A percentile compares a stretch with the other conserved stretches of the same genome.
Evolutionary conservation across 345 rosid genomes (phyloP).

Genomic region (Corchorus capsularis): DNA sequence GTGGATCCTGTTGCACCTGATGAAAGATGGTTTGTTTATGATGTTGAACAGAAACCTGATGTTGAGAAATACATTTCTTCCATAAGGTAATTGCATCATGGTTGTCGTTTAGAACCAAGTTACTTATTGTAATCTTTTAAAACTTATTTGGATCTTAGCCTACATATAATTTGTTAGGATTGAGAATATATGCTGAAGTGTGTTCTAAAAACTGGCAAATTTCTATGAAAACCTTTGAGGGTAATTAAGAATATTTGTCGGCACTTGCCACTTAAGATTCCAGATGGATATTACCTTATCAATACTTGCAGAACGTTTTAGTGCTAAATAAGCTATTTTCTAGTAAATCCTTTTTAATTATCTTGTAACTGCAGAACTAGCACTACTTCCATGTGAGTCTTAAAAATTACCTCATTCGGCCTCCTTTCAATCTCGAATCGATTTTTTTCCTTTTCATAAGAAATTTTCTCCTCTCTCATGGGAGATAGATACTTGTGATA

Average conservation of each 20-base stretch:
- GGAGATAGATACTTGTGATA: neutral
- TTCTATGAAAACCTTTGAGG: neutral
- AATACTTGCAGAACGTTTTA: neutral
- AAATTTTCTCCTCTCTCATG: neutral
- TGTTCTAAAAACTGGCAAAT: neutral
- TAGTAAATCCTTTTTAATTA: neutral
- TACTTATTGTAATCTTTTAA: neutral
- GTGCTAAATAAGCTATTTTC: neutral
- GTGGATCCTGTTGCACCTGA: slow-evolving; percentile 31
- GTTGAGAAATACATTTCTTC: slow-evolving; percentile 60
- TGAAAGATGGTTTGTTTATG: slow-evolving; percentile 69
- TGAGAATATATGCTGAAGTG: slow-evolving; percentile 2
- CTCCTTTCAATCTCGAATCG: neutral
- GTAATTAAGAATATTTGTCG: neutral
- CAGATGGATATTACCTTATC: neutral
- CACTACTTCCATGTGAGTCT: neutral
- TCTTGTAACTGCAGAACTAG: neutral
- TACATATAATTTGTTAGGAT: no score
- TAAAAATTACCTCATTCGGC: neutral
- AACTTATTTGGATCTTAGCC: neutral
- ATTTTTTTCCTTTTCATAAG: neutral
- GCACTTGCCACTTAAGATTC: neutral
- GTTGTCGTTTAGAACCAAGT: neutral
- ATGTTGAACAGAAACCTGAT: slow-evolving; percentile 54
- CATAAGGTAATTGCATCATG: slow-evolving; percentile 35